phyloP scores from a whole-genome alignment of 106 monocot genomes.

The Apostasia ramifera region DNA sequence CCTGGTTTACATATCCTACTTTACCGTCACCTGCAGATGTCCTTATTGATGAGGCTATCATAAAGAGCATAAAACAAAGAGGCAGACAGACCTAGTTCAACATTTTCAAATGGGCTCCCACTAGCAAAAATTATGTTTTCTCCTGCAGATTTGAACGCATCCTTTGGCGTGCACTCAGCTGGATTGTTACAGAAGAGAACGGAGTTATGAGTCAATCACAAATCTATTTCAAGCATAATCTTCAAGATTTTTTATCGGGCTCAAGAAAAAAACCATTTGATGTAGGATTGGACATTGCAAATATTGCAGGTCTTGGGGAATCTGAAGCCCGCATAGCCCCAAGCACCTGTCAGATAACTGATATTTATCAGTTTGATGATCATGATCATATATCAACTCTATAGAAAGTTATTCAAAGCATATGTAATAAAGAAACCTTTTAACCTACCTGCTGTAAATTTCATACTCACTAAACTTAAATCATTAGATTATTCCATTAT shows the following conservation, averaged over 20 bases:
- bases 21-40: constrained; percentile 59
- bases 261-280: constrained; percentile 60
- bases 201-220: neutral
- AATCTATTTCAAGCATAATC: neutral
- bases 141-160: constrained; percentile 92
- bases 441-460: too few relatives aligned
- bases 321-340: constrained; percentile 85
- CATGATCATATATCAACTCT: neutral
- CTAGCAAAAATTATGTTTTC: constrained; percentile 96
- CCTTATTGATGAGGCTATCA: constrained; percentile 6
- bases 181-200: constrained; percentile 7
- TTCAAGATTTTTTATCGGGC: neutral
- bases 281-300: constrained; percentile 99
- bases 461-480: too few relatives aligned
- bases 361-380: neutral
- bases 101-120: constrained; percentile 93
- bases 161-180: constrained; percentile 91
- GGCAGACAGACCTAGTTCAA: constrained; percentile 52
- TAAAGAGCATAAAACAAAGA: constrained; percentile 1
- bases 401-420: neutral
- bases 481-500: too few relatives aligned
- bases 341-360: constrained; percentile 58
- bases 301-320: constrained; percentile 83
- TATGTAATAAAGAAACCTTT: too few relatives aligned
- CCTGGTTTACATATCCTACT: constrained; percentile 88